Conservation (phyloP, 768 basidiomycete genomes). For the Rhodotorula toruloides region DNA sequence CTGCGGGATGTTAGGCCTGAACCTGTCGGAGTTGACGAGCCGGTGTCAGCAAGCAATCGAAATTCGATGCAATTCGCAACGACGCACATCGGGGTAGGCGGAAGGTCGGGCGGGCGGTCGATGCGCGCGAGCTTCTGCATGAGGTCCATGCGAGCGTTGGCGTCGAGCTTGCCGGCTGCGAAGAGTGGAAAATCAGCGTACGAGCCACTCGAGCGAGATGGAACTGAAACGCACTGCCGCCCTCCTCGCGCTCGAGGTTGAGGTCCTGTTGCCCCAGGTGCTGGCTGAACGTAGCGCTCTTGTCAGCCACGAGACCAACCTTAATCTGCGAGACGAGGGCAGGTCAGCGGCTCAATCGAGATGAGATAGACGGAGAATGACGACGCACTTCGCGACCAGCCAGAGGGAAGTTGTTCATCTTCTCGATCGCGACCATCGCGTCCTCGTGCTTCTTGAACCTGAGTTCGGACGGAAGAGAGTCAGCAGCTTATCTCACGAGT, state of each 20-base stretch:
- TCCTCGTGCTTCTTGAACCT: constrained; percentile 88
- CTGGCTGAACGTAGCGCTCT: constrained; percentile 36
- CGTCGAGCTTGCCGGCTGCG: constrained; percentile 92
- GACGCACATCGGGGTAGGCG: constrained; percentile 36
- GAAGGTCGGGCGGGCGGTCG: constrained; percentile 42
- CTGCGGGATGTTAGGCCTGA: constrained; percentile 68
- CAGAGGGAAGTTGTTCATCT: constrained; percentile 98
- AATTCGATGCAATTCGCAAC: background rate
- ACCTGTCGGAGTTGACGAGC: constrained; percentile 49
- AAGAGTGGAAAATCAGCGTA: constrained; percentile 13
- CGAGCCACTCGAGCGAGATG: background rate
- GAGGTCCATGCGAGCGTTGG: constrained; percentile 95
- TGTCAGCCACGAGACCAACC: constrained; percentile 41
- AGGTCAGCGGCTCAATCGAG: background rate
- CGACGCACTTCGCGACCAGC: constrained; percentile 62
- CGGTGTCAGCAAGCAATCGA: too few species aligned
- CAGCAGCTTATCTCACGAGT: background rate
- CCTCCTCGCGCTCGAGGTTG: constrained; percentile 61
- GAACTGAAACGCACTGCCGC: constrained; percentile 54
- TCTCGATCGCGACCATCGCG: constrained; percentile 92
- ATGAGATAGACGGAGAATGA: background rate
- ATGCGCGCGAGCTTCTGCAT: constrained; percentile 99
- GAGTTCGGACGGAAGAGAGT: too few species aligned
- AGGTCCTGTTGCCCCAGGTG: constrained; percentile 70
- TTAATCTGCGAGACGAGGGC: constrained; percentile 13